These are phyloP conservation scores for Colletotrichum sp. DNA, from an alignment of 2,329 filamentous ascomycete species.

Conservation along the genomic window DNA sequence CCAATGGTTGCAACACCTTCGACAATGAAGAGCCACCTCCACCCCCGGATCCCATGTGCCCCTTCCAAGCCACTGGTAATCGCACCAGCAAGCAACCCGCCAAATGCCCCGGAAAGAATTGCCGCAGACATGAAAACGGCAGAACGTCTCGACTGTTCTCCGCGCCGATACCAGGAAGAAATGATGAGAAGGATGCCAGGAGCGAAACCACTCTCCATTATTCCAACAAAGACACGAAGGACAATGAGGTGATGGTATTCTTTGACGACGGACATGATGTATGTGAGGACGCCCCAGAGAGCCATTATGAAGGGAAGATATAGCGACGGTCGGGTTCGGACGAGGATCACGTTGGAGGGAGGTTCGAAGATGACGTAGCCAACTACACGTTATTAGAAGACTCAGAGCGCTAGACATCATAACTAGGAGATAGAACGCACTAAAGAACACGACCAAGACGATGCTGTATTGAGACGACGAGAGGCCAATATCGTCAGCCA, in stretches of 20 bases:
- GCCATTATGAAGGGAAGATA: conserved; percentile 73
- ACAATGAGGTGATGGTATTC: conserved; percentile 29
- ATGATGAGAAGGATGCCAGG: conserved; percentile 66
- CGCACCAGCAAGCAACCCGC: conserved; percentile 64
- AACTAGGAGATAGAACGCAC: background rate
- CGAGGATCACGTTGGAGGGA: conserved; percentile 69
- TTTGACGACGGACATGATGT: conserved; percentile 27
- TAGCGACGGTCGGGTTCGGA: conserved; percentile 63
- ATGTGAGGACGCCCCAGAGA: conserved; percentile 38
- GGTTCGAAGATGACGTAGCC: conserved; percentile 71
- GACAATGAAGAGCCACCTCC: conserved; percentile 62
- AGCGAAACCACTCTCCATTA: conserved; percentile 64
- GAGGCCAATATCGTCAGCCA: conserved; percentile 54
- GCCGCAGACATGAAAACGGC: conserved; percentile 79
- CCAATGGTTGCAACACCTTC: conserved; percentile 70
- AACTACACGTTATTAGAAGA: conserved; percentile 38
- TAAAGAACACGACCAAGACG: conserved; percentile 66
- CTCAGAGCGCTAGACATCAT: conserved; percentile 23
- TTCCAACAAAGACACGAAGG: conserved; percentile 50
- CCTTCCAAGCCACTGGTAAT: conserved; percentile 63
- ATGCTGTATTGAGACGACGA: conserved; percentile 65
- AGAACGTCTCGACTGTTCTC: conserved; percentile 34
- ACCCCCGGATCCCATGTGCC: conserved; percentile 50
- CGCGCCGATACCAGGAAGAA: conserved; percentile 68
- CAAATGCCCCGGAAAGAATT: conserved; percentile 70